Base-by-base conservation (phyloP, 192 early-diverging fungal genomes). In the Dissophora globulifera region DNA sequence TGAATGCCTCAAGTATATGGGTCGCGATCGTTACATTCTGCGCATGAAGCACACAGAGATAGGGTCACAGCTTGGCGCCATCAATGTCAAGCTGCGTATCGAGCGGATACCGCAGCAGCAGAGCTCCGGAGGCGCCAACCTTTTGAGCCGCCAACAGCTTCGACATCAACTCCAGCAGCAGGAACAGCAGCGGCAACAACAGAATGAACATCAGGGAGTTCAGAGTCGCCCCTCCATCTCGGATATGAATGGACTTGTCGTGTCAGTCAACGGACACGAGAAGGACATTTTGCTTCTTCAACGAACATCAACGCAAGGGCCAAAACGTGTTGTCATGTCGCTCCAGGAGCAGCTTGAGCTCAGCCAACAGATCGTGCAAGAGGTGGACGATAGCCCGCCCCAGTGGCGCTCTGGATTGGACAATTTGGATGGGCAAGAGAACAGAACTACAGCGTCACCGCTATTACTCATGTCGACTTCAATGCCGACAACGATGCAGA, bases 1-100 rank as follows among this genome's bases (percentile, higher is more conserved):
- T 7, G 78, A 79, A 30, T 79, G 78, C 26, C 52, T 79, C 35
- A 69, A 71, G 33, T 79, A 79, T 19, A 79, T 79, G 78, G 67
- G 69, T 13, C 56, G 67, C 3, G 58, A 69, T 46, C 53, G 78
- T 0, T 79, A 71, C 20, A 70, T 79, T 17, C 51, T 79, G 1
- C 60, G 78, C 19, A 65, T 79, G 67, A 79, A 71, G 35, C 78
- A 79, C 42, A 61, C 78, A 17, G 56, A 71, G 19, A 71, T 61
- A 38, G 61, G 35, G 3, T 42, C 49, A 4, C 35, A 67, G 25
- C 62, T 67, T 22, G 58, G 78, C n/a, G 67, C 67, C 17, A 66
- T 64, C 22, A 66, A 66, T 17, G 78, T 79, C 68, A 66, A 70
- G 42, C 57, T 71, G 17, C 56, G 69, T 38, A 64, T 69, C 20